phyloP scores from a whole-genome alignment of 805 yeast genomes.

The Teunomyces stri region DNA sequence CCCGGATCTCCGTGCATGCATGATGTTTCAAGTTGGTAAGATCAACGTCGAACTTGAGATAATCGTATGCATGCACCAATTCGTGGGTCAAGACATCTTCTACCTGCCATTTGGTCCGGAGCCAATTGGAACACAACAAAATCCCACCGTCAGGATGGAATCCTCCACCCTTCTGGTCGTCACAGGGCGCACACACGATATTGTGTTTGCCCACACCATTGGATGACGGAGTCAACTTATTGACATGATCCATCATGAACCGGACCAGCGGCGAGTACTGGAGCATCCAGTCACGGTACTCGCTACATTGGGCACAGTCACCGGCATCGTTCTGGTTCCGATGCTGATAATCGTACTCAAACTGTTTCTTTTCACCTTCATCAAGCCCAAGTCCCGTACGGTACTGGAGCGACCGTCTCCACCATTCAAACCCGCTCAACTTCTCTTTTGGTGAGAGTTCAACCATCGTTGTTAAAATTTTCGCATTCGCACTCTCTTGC shows the following conservation, averaged over 20 bases:
- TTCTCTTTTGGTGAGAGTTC: constrained; percentile 26
- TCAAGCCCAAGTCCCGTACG: constrained; percentile 66
- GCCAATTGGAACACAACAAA: constrained; percentile 79
- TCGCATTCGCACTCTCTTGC: neutral
- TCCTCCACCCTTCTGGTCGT: constrained; percentile 83
- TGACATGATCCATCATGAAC: constrained; percentile 83
- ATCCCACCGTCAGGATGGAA: constrained; percentile 89
- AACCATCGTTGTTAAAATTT: neutral
- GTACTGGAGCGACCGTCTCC: constrained; percentile 72
- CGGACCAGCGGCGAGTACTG: constrained; percentile 78
- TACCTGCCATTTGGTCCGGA: constrained; percentile 69
- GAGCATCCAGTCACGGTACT: constrained; percentile 77
- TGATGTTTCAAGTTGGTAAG: constrained; percentile 85
- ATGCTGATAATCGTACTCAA: constrained; percentile 54
- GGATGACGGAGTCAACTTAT: constrained; percentile 44
- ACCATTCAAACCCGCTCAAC: constrained; percentile 67
- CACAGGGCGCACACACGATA: constrained; percentile 79
- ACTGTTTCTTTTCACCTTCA: constrained; percentile 49
- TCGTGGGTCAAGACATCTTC: constrained; percentile 94
- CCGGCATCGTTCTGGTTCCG: constrained; percentile 38
- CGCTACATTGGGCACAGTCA: constrained; percentile 70
- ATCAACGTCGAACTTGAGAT: constrained; percentile 82
- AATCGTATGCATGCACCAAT: constrained; percentile 89
- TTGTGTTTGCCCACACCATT: constrained; percentile 43
- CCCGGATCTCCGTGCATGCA: constrained; percentile 96